phyloP scores from a whole-genome alignment of 257 asterid species.

The Phtheirospermum japonicum region DNA sequence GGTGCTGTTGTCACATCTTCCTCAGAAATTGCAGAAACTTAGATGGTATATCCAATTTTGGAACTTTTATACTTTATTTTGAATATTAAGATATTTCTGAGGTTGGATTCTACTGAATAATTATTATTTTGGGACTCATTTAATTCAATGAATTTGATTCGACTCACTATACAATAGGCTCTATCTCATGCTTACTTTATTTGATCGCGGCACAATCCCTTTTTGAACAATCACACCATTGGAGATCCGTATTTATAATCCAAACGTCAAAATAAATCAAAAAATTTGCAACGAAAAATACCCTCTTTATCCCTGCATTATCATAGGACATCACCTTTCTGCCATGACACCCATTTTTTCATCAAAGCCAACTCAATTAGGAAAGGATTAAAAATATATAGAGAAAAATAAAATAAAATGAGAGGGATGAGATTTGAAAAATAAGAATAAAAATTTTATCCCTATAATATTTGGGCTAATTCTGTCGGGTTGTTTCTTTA shows the following conservation, averaged over 20 bases:
- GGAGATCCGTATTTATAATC: background rate
- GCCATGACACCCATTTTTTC: background rate
- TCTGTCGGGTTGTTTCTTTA: conserved; percentile 24
- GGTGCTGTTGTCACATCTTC: no score
- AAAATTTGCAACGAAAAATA: background rate
- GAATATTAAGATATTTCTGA: conserved; percentile 12
- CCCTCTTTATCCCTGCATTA: conserved; percentile 10
- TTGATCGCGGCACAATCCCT: no score
- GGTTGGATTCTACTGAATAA: background rate
- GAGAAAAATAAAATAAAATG: background rate
- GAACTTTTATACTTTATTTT: no score
- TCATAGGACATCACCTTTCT: conserved; percentile 4
- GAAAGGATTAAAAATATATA: background rate
- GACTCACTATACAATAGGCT: background rate
- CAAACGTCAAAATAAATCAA: background rate
- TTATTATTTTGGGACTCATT: conserved; percentile 9
- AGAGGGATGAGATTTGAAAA: background rate
- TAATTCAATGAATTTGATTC: conserved; percentile 16
- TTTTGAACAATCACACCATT: background rate
- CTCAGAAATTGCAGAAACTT: no score
- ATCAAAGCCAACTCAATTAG: background rate
- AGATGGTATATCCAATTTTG: no score
- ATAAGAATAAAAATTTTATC: no score
- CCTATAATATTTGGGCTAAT: no score
- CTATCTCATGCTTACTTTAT: conserved; percentile 11